Evolutionary conservation across 2,329 filamentous ascomycete genomes (phyloP).

Genomic region (Ramichloridium luteum): DNA sequence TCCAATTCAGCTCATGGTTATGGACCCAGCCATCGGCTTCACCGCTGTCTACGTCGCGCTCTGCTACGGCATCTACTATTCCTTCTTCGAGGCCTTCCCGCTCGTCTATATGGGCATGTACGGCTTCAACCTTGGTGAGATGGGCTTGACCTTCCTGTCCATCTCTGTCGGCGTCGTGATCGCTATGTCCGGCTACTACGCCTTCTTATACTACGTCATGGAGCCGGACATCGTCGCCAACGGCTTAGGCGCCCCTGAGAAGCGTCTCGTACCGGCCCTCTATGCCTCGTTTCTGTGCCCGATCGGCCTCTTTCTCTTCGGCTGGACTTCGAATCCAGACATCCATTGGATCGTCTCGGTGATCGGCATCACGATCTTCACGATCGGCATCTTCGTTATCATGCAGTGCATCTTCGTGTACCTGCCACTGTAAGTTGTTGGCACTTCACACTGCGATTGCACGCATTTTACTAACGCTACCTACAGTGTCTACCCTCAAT

Average conservation of each 20-base stretch:
- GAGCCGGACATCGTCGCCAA: constrained; percentile 16
- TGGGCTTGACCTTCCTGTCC: constrained; percentile 24
- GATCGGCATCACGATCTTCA: constrained; percentile 32
- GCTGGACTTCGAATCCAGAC: constrained; percentile 17
- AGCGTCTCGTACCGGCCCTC: constrained; percentile 19
- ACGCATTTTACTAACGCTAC: background rate
- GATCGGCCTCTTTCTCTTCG: constrained; percentile 23
- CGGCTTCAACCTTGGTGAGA: constrained; percentile 27
- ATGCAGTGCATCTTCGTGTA: constrained; percentile 34
- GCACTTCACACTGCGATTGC: too few relatives aligned
- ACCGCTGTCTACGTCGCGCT: constrained; percentile 23
- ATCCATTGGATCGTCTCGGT: constrained; percentile 30
- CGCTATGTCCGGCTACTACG: constrained; percentile 15
- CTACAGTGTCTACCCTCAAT: constrained; percentile 27
- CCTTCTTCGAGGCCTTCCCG: constrained; percentile 27
- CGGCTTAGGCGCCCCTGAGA: constrained; percentile 18
- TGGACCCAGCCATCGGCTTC: constrained; percentile 24
- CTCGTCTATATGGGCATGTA: constrained; percentile 31
- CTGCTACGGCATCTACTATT: constrained; percentile 26
- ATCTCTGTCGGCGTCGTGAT: constrained; percentile 22
- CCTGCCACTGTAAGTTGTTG: constrained; percentile 23
- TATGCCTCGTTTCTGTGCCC: constrained; percentile 18
- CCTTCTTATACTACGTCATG: constrained; percentile 18
- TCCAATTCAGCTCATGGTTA: constrained; percentile 21
- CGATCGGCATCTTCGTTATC: constrained; percentile 27